Conservation (phyloP, 768 basidiomycete species). For the Kwoniella sp. region DNA sequence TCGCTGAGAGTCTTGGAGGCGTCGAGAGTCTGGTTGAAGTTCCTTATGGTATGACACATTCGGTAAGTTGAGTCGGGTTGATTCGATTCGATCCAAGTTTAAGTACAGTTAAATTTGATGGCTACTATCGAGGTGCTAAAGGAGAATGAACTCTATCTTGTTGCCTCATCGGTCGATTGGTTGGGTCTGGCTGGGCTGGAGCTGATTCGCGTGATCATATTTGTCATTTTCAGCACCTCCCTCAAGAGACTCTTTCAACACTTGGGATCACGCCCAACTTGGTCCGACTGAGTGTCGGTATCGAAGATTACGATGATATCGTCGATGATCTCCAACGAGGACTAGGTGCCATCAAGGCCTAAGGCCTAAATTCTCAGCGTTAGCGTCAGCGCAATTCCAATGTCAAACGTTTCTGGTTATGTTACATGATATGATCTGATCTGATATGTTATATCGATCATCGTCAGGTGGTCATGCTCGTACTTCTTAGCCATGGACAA, state of each 20-base stretch:
- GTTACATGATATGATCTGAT: no score
- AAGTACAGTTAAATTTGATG: no score
- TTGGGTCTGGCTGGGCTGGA: background rate
- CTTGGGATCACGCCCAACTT: slow-evolving; percentile 57
- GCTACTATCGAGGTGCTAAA: no score
- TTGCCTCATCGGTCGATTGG: no score
- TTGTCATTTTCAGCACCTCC: slow-evolving; percentile 29
- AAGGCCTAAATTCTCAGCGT: no score
- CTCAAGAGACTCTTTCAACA: slow-evolving; percentile 39
- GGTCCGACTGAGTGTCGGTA: slow-evolving; percentile 78
- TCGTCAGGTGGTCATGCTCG: no score
- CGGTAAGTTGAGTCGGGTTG: slow-evolving; percentile 47
- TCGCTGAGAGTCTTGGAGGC: slow-evolving; percentile 88
- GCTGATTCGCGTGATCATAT: background rate
- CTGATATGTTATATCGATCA: no score
- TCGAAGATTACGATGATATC: slow-evolving; percentile 85
- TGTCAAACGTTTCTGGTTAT: no score
- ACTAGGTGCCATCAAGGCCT: slow-evolving; percentile 56
- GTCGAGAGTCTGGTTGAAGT: slow-evolving; percentile 89
- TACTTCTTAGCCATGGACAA: no score
- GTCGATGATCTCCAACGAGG: slow-evolving; percentile 71
- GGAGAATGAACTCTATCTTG: background rate
- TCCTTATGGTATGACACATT: slow-evolving; percentile 87
- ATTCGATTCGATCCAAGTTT: background rate
- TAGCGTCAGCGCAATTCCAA: no score